Evolutionary conservation across 1,284 basidiomycete genomes (phyloP).

Genomic region (Sanghuangporus weigelae): DNA sequence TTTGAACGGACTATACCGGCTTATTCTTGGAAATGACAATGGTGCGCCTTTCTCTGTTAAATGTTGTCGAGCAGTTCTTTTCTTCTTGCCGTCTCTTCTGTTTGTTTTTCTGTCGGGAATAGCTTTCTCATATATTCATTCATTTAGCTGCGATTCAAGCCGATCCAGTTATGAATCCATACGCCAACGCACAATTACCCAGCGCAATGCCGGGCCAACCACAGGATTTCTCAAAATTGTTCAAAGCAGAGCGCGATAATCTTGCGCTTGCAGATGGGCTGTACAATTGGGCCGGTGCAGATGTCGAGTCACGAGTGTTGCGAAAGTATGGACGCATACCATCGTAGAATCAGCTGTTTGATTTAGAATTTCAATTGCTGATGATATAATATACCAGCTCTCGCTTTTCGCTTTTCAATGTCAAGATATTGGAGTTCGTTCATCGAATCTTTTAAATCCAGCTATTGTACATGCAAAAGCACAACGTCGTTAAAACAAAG

Average conservation of each 20-base stretch:
- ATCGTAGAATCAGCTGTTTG: background rate
- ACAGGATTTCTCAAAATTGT: conserved; percentile 87
- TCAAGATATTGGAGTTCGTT: too few relatives aligned
- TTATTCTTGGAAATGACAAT: conserved; percentile 90
- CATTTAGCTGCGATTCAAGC: conserved; percentile 73
- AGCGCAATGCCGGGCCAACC: conserved; percentile 47
- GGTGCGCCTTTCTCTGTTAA: conserved; percentile 44
- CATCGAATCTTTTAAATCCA: too few relatives aligned
- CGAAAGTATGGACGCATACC: conserved; percentile 61
- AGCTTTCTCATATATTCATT: background rate
- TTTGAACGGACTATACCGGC: conserved; percentile 90
- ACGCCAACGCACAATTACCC: conserved; percentile 53
- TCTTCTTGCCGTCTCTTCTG: background rate
- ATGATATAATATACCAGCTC: background rate
- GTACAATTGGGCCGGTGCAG: conserved; percentile 77
- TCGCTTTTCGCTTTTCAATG: too few relatives aligned
- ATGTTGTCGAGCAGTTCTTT: background rate
- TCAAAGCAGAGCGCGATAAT: conserved; percentile 91
- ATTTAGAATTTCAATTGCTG: background rate
- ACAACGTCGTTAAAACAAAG: background rate
- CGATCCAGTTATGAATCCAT: conserved; percentile 69
- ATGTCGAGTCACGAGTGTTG: conserved; percentile 75
- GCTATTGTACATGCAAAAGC: background rate
- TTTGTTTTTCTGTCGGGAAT: background rate
- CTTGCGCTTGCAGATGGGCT: conserved; percentile 85